Evolutionary conservation across 345 rosid genomes (phyloP), one percentile per base, ranked within the genome.

Genomic region (Salix caprea): DNA sequence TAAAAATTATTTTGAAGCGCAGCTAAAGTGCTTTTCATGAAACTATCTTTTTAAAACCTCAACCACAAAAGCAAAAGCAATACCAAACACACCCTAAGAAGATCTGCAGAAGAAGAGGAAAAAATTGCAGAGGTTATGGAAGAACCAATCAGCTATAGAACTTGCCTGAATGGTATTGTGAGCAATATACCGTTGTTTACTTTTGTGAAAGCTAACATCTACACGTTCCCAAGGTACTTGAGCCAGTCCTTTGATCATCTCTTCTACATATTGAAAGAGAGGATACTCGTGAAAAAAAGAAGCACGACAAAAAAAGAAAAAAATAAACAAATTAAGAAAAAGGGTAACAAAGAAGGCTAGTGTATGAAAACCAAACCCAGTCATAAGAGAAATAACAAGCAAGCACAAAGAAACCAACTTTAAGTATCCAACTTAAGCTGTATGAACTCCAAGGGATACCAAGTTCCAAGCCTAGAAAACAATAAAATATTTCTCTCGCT

Each of bases 91-190:
- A 30, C 32, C 4, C 32, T 30, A 71, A 18, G 56, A 58, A 30
- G 50, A 16, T 40, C 16, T 40, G 11, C 46, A 58, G 7, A 48
- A 71, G 24, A 56, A 30, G 21, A 11, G 58, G 30, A 18, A 11
- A 36, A 65, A 65, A 18, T 10, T 21, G 0, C 60, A n/a, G 9
- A 11, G 8, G 58, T 26, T 58, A 19, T 13, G 15, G 62, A 65
- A 50, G 56, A 68, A 65, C 40, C 40, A 70, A 36, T 7, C 42
- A 7, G 30, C 65, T 0, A 46, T 21, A 30, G 71, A 80, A 81
- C 97, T 87, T 91, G 83, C 98, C 94, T 92, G 92, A 80, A 94
- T 92, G 73, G 98, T 94, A 81, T 73, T 92, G 77, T 94, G 97
- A 77, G 97, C 97, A 70, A 86, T 76, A 34, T 84, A 88, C 19